Evolutionary conservation across 1,284 basidiomycete species (phyloP).

Genomic region (Fistulinella cinereoalba): DNA sequence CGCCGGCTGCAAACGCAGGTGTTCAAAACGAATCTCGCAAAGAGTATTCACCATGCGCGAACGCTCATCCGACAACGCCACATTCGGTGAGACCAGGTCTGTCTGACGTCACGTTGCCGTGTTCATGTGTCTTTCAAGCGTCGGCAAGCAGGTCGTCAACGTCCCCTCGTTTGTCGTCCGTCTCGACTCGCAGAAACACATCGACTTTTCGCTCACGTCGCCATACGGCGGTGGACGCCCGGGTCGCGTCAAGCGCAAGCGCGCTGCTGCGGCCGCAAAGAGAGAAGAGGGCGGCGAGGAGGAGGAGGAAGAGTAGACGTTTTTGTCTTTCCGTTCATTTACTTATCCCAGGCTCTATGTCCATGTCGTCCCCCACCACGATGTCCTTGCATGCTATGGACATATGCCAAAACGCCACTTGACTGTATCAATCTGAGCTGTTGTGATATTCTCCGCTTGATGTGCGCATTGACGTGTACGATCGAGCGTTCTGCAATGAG

Average conservation of each 20-base stretch:
- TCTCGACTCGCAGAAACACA: conserved; percentile 97
- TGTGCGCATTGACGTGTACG: too few relatives aligned
- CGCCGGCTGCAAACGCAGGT: conserved; percentile 98
- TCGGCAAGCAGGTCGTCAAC: conserved; percentile 99
- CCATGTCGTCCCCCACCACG: conserved; percentile 26
- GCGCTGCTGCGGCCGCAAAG: conserved; percentile 89
- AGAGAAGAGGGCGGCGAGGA: conserved; percentile 89
- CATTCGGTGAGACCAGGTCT: conserved; percentile 67
- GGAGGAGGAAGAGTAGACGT: conserved; percentile 81
- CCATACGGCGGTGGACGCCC: conserved; percentile 97
- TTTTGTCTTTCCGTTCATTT: conserved; percentile 13
- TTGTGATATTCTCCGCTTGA: neutral
- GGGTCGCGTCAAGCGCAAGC: conserved; percentile 99
- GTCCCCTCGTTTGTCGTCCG: conserved; percentile 99
- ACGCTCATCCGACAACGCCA: conserved; percentile 97
- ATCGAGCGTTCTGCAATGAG: too few relatives aligned
- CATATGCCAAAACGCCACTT: conserved; percentile 32
- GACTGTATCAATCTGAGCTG: conserved; percentile 11
- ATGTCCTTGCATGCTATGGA: conserved; percentile 33
- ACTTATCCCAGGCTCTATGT: conserved; percentile 26
- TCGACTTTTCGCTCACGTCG: conserved; percentile 97
- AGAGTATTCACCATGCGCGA: conserved; percentile 98
- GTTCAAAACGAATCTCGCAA: conserved; percentile 98
- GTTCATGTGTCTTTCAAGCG: conserved; percentile 45
- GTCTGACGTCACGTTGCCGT: neutral